Evolutionary conservation across 805 yeast species (phyloP).

Genomic region (Metschnikowia gelsemii): DNA sequence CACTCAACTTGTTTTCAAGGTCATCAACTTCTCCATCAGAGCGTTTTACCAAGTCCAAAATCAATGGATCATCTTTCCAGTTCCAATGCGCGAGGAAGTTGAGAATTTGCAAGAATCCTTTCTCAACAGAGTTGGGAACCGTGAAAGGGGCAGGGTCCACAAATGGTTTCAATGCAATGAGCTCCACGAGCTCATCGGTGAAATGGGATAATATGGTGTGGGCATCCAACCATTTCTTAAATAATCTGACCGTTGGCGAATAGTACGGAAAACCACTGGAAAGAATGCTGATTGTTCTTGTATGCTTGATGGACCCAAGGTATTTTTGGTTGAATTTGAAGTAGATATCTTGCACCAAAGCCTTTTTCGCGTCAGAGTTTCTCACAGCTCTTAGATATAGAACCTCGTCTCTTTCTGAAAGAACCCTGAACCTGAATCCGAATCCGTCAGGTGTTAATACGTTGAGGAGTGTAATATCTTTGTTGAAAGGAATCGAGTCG

Average conservation of each 20-base stretch:
- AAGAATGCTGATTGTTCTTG: slow-evolving; percentile 71
- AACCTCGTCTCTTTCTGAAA: slow-evolving; percentile 81
- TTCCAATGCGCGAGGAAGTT: slow-evolving; percentile 81
- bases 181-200: slow-evolving; percentile 75
- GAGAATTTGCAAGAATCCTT: slow-evolving; percentile 77
- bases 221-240: slow-evolving; percentile 86
- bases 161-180: slow-evolving; percentile 79
- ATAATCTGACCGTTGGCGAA: slow-evolving; percentile 77
- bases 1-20: slow-evolving; percentile 49
- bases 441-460: slow-evolving; percentile 86
- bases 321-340: slow-evolving; percentile 65
- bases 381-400: slow-evolving; percentile 70
- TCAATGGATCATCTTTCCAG: slow-evolving; percentile 86
- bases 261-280: slow-evolving; percentile 70
- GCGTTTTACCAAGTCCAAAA: slow-evolving; percentile 68
- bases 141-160: slow-evolving; percentile 85
- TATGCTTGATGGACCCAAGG: slow-evolving; percentile 70
- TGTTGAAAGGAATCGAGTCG: slow-evolving; percentile 61
- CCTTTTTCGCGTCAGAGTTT: slow-evolving; percentile 61
- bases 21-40: slow-evolving; percentile 28
- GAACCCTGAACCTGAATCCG: slow-evolving; percentile 74
- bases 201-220: slow-evolving; percentile 74
- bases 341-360: slow-evolving; percentile 58
- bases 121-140: slow-evolving; percentile 72
- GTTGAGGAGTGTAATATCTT: slow-evolving; percentile 55